These are phyloP conservation scores for Omphalea diandra DNA, from an alignment of 441 rosid genomes.

Conservation along the genomic window DNA sequence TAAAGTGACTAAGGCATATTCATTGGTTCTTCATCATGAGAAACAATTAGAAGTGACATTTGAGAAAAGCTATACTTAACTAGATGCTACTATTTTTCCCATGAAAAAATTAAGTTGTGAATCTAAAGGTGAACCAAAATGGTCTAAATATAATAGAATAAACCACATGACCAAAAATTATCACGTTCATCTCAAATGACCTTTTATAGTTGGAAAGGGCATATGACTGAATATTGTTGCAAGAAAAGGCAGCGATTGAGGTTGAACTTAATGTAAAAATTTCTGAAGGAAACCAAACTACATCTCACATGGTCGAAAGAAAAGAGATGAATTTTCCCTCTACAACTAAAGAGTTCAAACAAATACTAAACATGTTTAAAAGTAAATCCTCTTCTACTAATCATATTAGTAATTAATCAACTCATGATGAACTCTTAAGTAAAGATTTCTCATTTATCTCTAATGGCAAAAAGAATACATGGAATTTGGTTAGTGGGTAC, in stretches of 20 bases:
- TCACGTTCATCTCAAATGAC: too few relatives aligned
- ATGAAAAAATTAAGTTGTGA: not conserved
- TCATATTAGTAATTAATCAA: not conserved
- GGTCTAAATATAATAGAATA: not conserved
- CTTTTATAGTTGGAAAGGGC: too few relatives aligned
- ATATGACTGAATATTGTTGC: too few relatives aligned
- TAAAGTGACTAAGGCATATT: too few relatives aligned
- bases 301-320: too few relatives aligned
- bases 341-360: not conserved
- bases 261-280: too few relatives aligned
- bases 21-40: not conserved
- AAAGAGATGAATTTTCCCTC: not conserved
- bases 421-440: constrained; percentile 6
- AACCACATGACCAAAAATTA: not conserved
- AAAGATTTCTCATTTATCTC: not conserved
- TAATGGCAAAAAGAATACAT: not conserved
- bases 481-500: not conserved
- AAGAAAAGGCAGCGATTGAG: too few relatives aligned
- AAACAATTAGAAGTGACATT: not conserved
- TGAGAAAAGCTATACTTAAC: not conserved
- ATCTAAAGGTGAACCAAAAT: not conserved
- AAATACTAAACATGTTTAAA: constrained; percentile 1
- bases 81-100: not conserved
- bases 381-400: not conserved
- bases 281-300: too few relatives aligned